Evolutionary conservation across 1,284 basidiomycete genomes (phyloP).

Genomic region (Leucoagaricus sp.): DNA sequence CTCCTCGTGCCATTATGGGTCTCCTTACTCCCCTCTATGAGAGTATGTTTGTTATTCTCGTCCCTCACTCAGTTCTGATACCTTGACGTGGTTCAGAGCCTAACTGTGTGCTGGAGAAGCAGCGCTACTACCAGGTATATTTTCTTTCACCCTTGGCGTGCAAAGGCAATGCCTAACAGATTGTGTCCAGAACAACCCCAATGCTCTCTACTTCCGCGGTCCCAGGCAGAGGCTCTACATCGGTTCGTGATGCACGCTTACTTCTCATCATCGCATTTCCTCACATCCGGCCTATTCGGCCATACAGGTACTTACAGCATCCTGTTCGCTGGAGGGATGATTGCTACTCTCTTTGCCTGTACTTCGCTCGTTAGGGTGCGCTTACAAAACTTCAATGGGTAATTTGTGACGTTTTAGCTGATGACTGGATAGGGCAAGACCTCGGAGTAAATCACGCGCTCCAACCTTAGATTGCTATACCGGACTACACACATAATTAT

Average conservation of each 20-base stretch:
- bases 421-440: constrained; percentile 29
- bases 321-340: constrained; percentile 55
- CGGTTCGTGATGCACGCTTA: constrained; percentile 28
- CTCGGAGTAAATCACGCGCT: constrained; percentile 22
- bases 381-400: constrained; percentile 13
- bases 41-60: constrained; percentile 31
- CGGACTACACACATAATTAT: background rate
- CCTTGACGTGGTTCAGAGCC: constrained; percentile 44
- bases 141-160: constrained; percentile 1
- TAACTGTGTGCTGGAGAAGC: constrained; percentile 64
- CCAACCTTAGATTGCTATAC: background rate
- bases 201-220: constrained; percentile 37
- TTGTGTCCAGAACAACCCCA: constrained; percentile 33
- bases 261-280: constrained; percentile 7
- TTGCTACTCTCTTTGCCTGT: constrained; percentile 50
- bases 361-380: constrained; percentile 55
- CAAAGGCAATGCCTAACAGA: constrained; percentile 7
- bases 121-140: constrained; percentile 65
- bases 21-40: constrained; percentile 58
- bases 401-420: background rate
- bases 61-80: background rate
- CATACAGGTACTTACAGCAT: constrained; percentile 53
- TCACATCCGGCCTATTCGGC: constrained; percentile 2
- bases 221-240: constrained; percentile 41
- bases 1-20: constrained; percentile 38